Percentiles rank a stretch among this genome's conserved stretches.
phyloP scores from a whole-genome alignment of 768 basidiomycete genomes.

The Rubroboletus pulcherrimus region DNA sequence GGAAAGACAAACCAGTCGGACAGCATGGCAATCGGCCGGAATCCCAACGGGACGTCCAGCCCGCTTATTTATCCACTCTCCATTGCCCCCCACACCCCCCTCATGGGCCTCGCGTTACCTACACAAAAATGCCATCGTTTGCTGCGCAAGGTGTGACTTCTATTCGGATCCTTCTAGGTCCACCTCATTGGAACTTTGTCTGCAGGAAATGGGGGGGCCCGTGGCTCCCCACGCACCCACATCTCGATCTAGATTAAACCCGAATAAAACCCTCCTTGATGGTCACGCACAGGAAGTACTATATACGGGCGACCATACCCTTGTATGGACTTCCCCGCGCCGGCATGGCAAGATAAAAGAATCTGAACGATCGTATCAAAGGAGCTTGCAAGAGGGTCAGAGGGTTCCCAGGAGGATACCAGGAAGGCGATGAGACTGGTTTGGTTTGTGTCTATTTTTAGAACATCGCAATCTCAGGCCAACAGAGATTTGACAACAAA shows the following conservation, averaged over 20 bases:
- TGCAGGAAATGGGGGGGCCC: neutral
- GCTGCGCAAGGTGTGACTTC: neutral
- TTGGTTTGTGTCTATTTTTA: no score
- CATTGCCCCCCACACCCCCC: neutral
- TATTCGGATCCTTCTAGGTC: neutral
- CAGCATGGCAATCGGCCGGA: slow-evolving; percentile 2
- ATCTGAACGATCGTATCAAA: neutral
- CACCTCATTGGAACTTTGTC: neutral
- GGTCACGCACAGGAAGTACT: slow-evolving; percentile 9
- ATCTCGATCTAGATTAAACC: neutral
- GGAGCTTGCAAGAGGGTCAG: no score
- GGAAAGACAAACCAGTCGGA: neutral
- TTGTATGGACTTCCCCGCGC: no score
- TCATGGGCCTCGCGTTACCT: neutral
- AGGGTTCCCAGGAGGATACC: no score
- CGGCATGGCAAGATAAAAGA: neutral
- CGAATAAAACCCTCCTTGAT: neutral
- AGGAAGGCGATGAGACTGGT: no score
- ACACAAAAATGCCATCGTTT: neutral
- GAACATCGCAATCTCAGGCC: no score
- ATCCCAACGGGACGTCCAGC: neutral
- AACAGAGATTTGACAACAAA: no score
- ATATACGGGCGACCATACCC: no score
- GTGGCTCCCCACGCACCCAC: neutral
- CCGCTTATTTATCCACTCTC: slow-evolving; percentile 10